Conservation (phyloP, 2,329 filamentous ascomycete species). For the Epichloe coenophiala region DNA sequence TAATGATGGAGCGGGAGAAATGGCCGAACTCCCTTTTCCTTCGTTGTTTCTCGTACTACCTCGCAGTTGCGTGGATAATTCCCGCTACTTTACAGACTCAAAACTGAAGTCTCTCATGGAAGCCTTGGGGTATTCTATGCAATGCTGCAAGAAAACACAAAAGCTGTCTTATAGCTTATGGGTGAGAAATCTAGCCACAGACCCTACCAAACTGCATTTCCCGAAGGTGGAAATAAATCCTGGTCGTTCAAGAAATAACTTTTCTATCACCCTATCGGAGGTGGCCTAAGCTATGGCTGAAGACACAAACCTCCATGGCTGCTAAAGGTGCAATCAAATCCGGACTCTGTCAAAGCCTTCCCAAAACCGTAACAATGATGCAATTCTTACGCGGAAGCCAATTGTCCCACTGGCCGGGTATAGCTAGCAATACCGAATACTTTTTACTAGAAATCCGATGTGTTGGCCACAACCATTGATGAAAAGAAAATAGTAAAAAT, state of each 20-base stretch:
- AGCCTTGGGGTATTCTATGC: constrained; percentile 56
- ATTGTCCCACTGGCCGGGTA: too few relatives aligned
- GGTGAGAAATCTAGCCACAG: constrained; percentile 30
- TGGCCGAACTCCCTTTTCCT: constrained; percentile 34
- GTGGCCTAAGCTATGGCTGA: constrained; percentile 1
- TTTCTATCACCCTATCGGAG: constrained; percentile 55
- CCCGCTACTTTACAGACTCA: constrained; percentile 68
- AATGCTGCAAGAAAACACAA: constrained; percentile 57
- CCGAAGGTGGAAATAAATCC: constrained; percentile 64
- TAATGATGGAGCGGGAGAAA: constrained; percentile 5
- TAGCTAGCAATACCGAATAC: too few relatives aligned
- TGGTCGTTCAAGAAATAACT: constrained; percentile 75
- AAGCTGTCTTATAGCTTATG: constrained; percentile 90
- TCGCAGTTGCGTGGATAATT: constrained; percentile 77
- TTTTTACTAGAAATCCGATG: too few relatives aligned
- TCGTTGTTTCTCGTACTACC: constrained; percentile 82
- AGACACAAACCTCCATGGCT: neutral
- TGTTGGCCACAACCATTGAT: too few relatives aligned
- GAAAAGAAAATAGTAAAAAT: too few relatives aligned
- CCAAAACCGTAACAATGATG: too few relatives aligned
- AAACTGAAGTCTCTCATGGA: constrained; percentile 61
- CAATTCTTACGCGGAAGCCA: too few relatives aligned
- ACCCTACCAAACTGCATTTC: constrained; percentile 11
- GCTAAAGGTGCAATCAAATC: neutral
- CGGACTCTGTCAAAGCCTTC: neutral